Base-by-base conservation (phyloP, 768 basidiomycete genomes). In the Rhizopogon sp. region DNA sequence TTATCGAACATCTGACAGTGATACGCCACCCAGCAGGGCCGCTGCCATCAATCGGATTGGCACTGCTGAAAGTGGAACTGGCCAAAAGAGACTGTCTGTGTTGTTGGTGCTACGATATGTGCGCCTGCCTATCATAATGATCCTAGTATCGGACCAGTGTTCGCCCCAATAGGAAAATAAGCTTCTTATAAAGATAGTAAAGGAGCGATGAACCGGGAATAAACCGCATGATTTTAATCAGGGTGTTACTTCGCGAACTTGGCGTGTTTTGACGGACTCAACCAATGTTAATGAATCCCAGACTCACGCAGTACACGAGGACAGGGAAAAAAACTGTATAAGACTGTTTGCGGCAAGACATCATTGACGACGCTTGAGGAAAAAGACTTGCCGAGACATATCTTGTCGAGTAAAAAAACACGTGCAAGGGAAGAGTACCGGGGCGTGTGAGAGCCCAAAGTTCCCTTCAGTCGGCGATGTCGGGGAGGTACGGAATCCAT, bases 81-180 rank as follows among this genome's bases (percentile, higher is more conserved):
- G 22, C 44, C 25, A 31, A 39, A 46, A 46, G 16, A 37, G 37
- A 39, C 3, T 7, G 25, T 1, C 42, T 35, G 43, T 53, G 17
- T n/a, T 17, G 14, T 14, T 25, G 37, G 33, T 54, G 53, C 53
- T 28, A 25, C 16, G 44, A 31, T 16, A 7, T n/a, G 3, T 37
- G 14, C 14, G 25, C n/a, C n/a, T 49, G 39, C 39, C 20, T 16
- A 37, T n/a, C 5, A 20, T 14, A 10, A 42, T 52, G 28, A 16
- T 45, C 25, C 28, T 2, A 33, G 40, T 29, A 53, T 39, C 28
- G 28, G 52, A 59, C 33, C 52, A 49, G 56, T 52, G 35, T n/a
- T 31, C 35, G 39, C 49, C 44, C 25, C 16, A 58, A 52, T 51
- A 28, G 58, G 56, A 17, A 57, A n/a, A 33, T 29, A 3, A 17